phyloP scores from a whole-genome alignment of 495 filamentous ascomycete genomes.

The Lasiosphaeris hirsuta region DNA sequence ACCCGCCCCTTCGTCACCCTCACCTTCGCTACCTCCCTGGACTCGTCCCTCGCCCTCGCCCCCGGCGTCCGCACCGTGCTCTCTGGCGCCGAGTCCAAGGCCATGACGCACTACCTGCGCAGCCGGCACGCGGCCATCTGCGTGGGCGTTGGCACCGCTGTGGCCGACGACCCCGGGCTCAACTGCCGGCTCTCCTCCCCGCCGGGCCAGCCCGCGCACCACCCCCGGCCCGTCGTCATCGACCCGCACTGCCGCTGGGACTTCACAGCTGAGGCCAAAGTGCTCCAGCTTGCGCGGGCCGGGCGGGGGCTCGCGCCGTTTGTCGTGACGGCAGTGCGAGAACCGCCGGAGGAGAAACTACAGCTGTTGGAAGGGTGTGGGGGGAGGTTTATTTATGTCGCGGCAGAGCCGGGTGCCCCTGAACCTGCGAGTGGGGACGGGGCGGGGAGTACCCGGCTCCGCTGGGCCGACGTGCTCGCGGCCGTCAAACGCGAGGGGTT shows the following conservation, averaged over 20 bases:
- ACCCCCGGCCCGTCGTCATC: conserved; percentile 65
- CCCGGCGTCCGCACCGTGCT: conserved; percentile 73
- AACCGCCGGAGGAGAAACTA: conserved; percentile 16
- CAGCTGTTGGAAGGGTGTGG: conserved; percentile 1
- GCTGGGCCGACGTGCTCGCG: conserved; percentile 61
- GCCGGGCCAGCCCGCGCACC: background rate
- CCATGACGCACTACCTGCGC: conserved; percentile 89
- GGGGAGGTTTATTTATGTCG: background rate
- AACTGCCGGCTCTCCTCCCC: conserved; percentile 51
- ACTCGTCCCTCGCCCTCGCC: conserved; percentile 68
- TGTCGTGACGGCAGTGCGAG: conserved; percentile 51
- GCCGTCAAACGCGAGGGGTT: conserved; percentile 57
- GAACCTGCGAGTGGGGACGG: background rate
- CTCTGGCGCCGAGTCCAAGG: conserved; percentile 74
- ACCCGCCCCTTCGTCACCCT: conserved; percentile 55
- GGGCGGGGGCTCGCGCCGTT: conserved; percentile 70
- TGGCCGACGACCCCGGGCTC: conserved; percentile 76
- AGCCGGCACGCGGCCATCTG: conserved; percentile 76
- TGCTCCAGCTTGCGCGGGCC: conserved; percentile 59
- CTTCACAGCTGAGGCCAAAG: conserved; percentile 54
- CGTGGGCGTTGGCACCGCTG: conserved; percentile 77
- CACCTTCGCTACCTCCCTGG: conserved; percentile 83
- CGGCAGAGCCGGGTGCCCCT: background rate
- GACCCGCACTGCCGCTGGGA: conserved; percentile 71
- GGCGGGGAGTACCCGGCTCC: conserved; percentile 27